Base-by-base conservation (phyloP, 2,329 filamentous ascomycete genomes). In the Colletotrichum siamense region DNA sequence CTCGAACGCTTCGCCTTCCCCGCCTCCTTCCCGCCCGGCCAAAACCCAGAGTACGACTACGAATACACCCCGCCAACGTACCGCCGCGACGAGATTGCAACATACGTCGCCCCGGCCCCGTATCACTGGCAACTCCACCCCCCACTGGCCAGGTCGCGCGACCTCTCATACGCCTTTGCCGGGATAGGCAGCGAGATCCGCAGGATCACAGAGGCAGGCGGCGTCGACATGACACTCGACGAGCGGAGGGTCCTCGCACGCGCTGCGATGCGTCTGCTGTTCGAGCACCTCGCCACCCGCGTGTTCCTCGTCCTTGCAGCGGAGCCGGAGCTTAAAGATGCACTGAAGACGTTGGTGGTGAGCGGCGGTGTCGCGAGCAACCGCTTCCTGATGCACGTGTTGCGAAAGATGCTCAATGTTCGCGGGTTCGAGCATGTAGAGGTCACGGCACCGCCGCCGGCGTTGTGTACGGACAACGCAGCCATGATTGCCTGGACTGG, bases 401-500 rank as follows among this genome's bases (percentile, higher is more conserved):
- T 92, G 70, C 85, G 88, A 39, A 77, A 82, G 8, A 87, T 88
- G 61, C 83, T 98, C 57, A 90, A 93, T 78, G 90, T 88, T n/a
- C 90, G 94, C 59, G 95, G 95, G 0, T 93, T 92, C 81, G 81
- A 82, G 0, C 80, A 91, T 78, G 83, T 98, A 32, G 80, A 88
- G 13, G 84, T 98, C 9, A 85, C 93, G 34, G 94, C 94, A 71
- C 96, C 97, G n/a, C 96, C 96, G 4, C 85, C 91, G 12, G 88
- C 89, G 57, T 88, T 96, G 69, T 99, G 97, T 82, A 98, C 95
- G 0, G 97, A 99, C 82, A 99, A 99, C 84, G 97, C 97, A 15
- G 95, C 96, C 64, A 99, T 99, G 97, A 96, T 99, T 82, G 96
- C 94, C 2, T 99, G 97, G 96, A 89, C 96, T 1, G 97, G 94